Evolutionary conservation across 192 early-diverging fungal species (phyloP).

Genomic region (Dissophora globulifera): DNA sequence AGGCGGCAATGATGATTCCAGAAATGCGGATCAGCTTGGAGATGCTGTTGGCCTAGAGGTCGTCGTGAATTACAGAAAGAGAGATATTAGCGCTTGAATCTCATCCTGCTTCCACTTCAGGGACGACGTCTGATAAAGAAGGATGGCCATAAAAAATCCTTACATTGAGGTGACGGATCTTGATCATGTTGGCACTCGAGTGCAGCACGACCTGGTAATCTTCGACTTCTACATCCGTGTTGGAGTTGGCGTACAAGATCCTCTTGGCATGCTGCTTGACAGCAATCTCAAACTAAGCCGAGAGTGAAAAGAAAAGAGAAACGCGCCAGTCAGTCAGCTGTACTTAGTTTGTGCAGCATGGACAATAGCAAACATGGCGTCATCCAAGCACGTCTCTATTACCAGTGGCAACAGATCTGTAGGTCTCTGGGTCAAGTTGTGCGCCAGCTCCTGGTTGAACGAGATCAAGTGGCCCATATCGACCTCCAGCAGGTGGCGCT

Average conservation of each 20-base stretch:
- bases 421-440: slow-evolving; percentile 82
- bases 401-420: slow-evolving; percentile 84
- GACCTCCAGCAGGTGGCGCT: slow-evolving; percentile 85
- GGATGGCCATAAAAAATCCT: slow-evolving; percentile 10
- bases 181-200: slow-evolving; percentile 86
- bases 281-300: slow-evolving; percentile 93
- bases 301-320: too few relatives aligned
- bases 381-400: too few relatives aligned
- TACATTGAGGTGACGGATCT: slow-evolving; percentile 92
- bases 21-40: slow-evolving; percentile 94
- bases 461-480: slow-evolving; percentile 86
- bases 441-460: slow-evolving; percentile 87
- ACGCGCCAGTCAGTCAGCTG: too few relatives aligned
- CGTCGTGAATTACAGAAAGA: background rate
- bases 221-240: slow-evolving; percentile 69
- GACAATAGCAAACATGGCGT: too few relatives aligned
- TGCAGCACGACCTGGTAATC: slow-evolving; percentile 91
- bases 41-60: slow-evolving; percentile 76
- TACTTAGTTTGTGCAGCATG: too few relatives aligned
- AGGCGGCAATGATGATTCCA: slow-evolving; percentile 95
- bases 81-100: too few relatives aligned
- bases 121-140: background rate
- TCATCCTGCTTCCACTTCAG: too few relatives aligned
- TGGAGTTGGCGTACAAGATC: slow-evolving; percentile 68
- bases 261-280: slow-evolving; percentile 80